Percentiles rank a stretch among this genome's conserved stretches.
Conservation (phyloP, 2,329 filamentous ascomycete genomes). For the Sporothrix brunneoviolacea region DNA sequence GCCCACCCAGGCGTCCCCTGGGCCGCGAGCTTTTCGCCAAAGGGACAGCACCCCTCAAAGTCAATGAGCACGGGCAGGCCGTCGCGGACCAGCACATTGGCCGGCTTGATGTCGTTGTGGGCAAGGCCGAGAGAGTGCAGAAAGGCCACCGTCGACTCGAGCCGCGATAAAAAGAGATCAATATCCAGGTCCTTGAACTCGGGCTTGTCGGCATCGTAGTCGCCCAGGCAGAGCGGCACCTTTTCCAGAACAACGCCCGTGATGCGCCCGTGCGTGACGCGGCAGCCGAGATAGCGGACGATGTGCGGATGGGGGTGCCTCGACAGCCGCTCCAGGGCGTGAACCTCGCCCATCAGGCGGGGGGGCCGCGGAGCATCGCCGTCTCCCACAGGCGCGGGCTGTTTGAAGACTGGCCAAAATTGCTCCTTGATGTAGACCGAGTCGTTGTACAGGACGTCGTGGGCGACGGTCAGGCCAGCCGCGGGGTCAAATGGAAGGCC, state of each 20-base stretch:
- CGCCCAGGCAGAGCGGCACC: neutral
- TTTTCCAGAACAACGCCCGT: constrained; percentile 1
- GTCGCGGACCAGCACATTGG: constrained; percentile 5
- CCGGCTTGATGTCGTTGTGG: constrained; percentile 19
- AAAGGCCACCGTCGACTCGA: constrained; percentile 12
- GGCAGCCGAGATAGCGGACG: constrained; percentile 5
- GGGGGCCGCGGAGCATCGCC: neutral
- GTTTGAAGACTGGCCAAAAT: neutral
- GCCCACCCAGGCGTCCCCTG: too few relatives aligned
- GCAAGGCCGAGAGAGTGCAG: constrained; percentile 15
- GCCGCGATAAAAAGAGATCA: neutral
- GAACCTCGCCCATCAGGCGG: neutral
- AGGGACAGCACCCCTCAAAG: neutral
- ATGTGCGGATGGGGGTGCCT: constrained; percentile 5
- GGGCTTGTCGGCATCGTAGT: neutral
- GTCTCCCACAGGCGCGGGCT: too few relatives aligned
- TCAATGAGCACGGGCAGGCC: constrained; percentile 15
- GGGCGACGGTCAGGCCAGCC: neutral
- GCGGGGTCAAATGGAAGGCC: neutral
- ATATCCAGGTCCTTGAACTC: neutral
- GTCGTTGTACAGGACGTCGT: neutral
- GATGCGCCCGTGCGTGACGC: neutral
- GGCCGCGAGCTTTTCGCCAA: too few relatives aligned
- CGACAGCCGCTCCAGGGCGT: neutral
- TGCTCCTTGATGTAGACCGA: neutral